A percentile compares a stretch with the other conserved stretches of the same genome.
These are phyloP conservation scores for Vicia villosa DNA, from an alignment of 306 rosid genomes.

Conservation along the genomic window DNA sequence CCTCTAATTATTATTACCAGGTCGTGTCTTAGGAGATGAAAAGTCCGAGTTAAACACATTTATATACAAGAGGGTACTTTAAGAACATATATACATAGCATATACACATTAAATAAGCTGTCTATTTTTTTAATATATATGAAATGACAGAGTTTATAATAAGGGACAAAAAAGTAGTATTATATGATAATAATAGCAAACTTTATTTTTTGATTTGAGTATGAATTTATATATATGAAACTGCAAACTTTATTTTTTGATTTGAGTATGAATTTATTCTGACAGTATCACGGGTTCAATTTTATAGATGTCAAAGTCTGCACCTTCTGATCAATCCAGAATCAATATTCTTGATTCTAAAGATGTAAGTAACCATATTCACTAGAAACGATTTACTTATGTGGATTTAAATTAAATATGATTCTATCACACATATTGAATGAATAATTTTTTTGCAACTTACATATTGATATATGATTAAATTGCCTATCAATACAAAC, in stretches of 20 bases:
- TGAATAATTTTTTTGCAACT: conserved; percentile 10
- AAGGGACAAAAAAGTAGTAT: not conserved
- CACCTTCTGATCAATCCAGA: conserved; percentile 95
- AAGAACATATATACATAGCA: not conserved
- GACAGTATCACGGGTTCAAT: conserved; percentile 41
- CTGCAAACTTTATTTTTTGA: conserved; percentile 26
- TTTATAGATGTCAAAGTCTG: conserved; percentile 94
- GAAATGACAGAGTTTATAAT: not conserved
- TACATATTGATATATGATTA: conserved; percentile 2
- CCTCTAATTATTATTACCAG: not conserved
- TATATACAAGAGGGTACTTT: not conserved
- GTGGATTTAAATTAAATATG: conserved; percentile 25
- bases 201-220: conserved; percentile 28
- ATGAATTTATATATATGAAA: conserved; percentile 9
- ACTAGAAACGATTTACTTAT: conserved; percentile 14
- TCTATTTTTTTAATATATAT: not conserved
- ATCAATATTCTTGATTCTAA: conserved; percentile 93
- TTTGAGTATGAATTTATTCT: conserved; percentile 30
- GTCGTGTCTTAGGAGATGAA: not conserved
- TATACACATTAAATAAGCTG: not conserved
- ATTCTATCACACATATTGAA: conserved; percentile 5
- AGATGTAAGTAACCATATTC: conserved; percentile 66
- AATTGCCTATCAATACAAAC: conserved; percentile 30
- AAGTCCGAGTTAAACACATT: not conserved
- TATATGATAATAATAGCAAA: conserved; percentile 13